A percentile compares a stretch with the other conserved stretches of the same genome.
These are phyloP conservation scores for Apiospora pterosperma DNA, from an alignment of 2,329 filamentous ascomycete genomes.

Conservation along the genomic window DNA sequence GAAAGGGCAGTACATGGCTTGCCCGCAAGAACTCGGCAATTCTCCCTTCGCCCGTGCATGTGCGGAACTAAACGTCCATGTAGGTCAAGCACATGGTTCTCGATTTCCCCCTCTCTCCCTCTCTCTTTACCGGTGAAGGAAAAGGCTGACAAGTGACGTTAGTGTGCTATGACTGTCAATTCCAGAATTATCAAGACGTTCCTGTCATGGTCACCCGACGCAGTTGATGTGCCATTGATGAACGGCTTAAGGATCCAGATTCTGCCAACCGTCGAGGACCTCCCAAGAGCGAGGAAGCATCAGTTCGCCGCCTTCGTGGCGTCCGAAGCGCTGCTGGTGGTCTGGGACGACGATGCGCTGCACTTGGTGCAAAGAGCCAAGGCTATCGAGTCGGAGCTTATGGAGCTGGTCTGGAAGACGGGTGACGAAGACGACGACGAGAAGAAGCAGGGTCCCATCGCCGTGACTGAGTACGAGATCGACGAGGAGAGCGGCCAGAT, in stretches of 20 bases:
- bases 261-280: slow-evolving; percentile 66
- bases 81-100: slow-evolving; percentile 29
- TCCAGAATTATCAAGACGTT: slow-evolving; percentile 78
- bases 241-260: slow-evolving; percentile 78
- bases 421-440: slow-evolving; percentile 51
- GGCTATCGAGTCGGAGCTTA: slow-evolving; percentile 71
- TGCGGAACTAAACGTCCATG: slow-evolving; percentile 67
- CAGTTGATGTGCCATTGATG: slow-evolving; percentile 70
- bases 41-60: slow-evolving; percentile 64
- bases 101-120: too few species aligned
- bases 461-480: slow-evolving; percentile 51
- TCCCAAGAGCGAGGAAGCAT: slow-evolving; percentile 69
- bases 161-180: slow-evolving; percentile 79
- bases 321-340: slow-evolving; percentile 65
- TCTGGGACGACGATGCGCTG: slow-evolving; percentile 79
- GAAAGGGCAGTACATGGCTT: slow-evolving; percentile 68
- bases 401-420: slow-evolving; percentile 72
- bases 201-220: slow-evolving; percentile 68
- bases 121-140: background rate
- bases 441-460: slow-evolving; percentile 39
- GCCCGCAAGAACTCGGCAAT: slow-evolving; percentile 60
- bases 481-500: slow-evolving; percentile 70
- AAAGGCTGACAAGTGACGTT: background rate
- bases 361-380: slow-evolving; percentile 68
- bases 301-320: slow-evolving; percentile 80